Base-by-base conservation (phyloP, 1,284 basidiomycete genomes). In the Peniophora sp. region DNA sequence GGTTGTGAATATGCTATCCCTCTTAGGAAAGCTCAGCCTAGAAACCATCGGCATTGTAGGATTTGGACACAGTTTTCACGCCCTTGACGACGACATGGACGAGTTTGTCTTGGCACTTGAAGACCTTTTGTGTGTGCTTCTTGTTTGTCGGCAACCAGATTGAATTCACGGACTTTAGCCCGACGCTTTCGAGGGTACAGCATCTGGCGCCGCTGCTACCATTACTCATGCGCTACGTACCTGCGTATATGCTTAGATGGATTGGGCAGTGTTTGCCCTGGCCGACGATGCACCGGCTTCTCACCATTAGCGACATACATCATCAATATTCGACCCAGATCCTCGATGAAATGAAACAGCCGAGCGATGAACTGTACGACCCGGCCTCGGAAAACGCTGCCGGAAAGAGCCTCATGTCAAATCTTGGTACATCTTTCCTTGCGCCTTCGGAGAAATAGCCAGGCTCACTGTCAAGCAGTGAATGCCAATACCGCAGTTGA, bases 61-160 rank as follows among this genome's bases (percentile, higher is more conserved):
- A 8, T 60, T 80, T 0, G 77, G 75, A 0, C 73, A 80, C 58
- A 76, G 75, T 2, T 80, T 80, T 56, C 68, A 75, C 51, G 72
- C 76, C 2, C 63, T 79, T 3, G 68, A 74, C 43, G 61, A 65
- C 9, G 62, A 68, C 36, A 72, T 68, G 48, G 76, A 74, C 53
- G 65, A 71, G 1, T 79, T 79, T 55, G 65, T 73, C 2, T 61
- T 63, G n/a, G 73, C 76, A 0, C 68, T 78, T 49, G 73, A 69
- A 52, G 69, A 70, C 43, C 55, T 79, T 10, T 72, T 74, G 77
- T 79, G 57, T 41, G 74, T 45, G 10, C 22, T 45, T 45, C 8
- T 24, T 10, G 20, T 14, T 45, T 22, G 18, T 3, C 10, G 43
- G 20, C 14, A 18, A 22, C 8, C 23, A 18, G 3, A 22, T 24